Evolutionary conservation across 768 basidiomycete species (phyloP).

Genomic region (Leccinum subtestaceum): DNA sequence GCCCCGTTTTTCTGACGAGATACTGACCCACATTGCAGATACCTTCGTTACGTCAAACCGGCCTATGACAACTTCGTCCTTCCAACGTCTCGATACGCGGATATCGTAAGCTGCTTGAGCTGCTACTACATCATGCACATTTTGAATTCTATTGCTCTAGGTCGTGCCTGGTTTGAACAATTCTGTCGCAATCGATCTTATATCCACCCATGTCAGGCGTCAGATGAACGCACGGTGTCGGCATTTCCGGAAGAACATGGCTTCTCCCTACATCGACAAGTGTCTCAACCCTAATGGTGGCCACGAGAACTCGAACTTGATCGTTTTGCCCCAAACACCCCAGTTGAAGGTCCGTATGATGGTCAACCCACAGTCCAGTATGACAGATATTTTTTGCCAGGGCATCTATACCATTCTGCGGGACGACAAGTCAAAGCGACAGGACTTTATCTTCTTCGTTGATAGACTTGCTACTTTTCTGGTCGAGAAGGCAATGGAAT

Average conservation of each 20-base stretch:
- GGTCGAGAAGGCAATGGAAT: conserved; percentile 79
- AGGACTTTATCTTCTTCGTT: conserved; percentile 91
- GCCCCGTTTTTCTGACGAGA: not conserved
- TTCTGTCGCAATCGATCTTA: conserved; percentile 86
- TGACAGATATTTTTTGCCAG: conserved; percentile 37
- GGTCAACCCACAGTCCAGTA: not conserved
- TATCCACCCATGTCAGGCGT: conserved; percentile 84
- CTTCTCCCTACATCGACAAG: conserved; percentile 43
- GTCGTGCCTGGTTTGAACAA: conserved; percentile 96
- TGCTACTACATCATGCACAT: not conserved
- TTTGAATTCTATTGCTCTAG: conserved; percentile 38
- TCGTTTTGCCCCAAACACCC: conserved; percentile 71
- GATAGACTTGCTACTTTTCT: conserved; percentile 84
- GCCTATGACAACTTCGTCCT: conserved; percentile 92
- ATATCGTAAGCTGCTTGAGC: conserved; percentile 57
- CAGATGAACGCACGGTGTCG: conserved; percentile 79
- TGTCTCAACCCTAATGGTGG: conserved; percentile 35
- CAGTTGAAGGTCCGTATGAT: conserved; percentile 65
- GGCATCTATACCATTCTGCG: conserved; percentile 89
- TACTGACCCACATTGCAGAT: conserved; percentile 44
- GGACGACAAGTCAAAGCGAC: conserved; percentile 62
- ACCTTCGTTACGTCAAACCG: conserved; percentile 93
- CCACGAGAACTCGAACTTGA: conserved; percentile 51
- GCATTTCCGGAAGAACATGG: conserved; percentile 72
- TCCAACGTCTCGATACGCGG: conserved; percentile 82